Evolutionary conservation across 2,329 filamentous ascomycete species (phyloP).

Genomic region (Trichoderma atrobrunneum): DNA sequence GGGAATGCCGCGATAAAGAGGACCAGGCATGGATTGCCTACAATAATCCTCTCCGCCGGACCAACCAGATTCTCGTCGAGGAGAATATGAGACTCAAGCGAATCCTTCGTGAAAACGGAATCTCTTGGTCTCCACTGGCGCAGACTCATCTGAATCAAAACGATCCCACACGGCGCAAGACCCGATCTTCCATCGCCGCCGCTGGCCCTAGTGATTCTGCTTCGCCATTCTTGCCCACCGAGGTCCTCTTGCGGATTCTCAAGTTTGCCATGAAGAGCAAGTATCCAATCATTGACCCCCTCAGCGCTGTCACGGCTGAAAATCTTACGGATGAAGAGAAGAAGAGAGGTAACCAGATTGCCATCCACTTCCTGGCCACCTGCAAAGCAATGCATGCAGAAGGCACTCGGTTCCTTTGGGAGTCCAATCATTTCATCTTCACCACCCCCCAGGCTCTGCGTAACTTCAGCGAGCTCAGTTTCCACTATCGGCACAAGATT

Average conservation of each 20-base stretch:
- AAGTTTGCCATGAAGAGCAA: conserved; percentile 49
- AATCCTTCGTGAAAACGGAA: conserved; percentile 51
- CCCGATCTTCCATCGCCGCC: conserved; percentile 28
- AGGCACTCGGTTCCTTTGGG: conserved; percentile 50
- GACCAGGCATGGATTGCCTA: conserved; percentile 49
- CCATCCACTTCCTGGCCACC: conserved; percentile 52
- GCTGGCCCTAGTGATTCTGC: conserved; percentile 28
- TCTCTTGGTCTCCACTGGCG: conserved; percentile 46
- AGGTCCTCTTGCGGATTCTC: conserved; percentile 52
- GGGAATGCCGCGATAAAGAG: conserved; percentile 52
- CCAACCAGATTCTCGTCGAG: conserved; percentile 45
- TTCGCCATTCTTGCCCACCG: conserved; percentile 48
- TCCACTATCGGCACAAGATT: conserved; percentile 43
- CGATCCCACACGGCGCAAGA: conserved; percentile 35
- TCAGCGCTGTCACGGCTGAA: conserved; percentile 44
- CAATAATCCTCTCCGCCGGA: conserved; percentile 47
- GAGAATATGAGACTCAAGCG: conserved; percentile 52
- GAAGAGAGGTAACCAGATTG: conserved; percentile 45
- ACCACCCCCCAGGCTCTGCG: conserved; percentile 50
- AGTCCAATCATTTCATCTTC: conserved; percentile 53
- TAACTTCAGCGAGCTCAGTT: conserved; percentile 47
- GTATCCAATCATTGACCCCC: conserved; percentile 52
- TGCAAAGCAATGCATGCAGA: conserved; percentile 50
- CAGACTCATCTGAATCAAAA: conserved; percentile 34
- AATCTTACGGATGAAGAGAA: conserved; percentile 45